Evolutionary conservation across 345 rosid genomes (phyloP), one percentile per base, ranked within the genome.

Genomic region (Eucalyptus regnans): DNA sequence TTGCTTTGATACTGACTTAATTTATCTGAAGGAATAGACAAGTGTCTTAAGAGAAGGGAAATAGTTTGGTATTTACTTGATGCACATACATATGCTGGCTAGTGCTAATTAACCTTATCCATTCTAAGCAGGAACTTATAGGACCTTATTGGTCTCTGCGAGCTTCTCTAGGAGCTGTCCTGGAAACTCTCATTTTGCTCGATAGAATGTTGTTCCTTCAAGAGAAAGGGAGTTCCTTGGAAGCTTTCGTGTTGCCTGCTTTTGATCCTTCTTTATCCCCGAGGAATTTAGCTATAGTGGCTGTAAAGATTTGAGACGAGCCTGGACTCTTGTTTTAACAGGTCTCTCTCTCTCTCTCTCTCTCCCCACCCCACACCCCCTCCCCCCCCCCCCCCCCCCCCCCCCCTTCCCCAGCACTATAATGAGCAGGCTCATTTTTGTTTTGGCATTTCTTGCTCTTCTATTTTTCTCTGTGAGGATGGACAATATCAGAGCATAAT

Each of bases 111-210:
- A 86, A 86, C 50, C 46, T 46, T 11, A 48, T 58, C n/a, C 51
- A 54, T 54, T 90, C 20, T 23, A 3, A 86, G 88, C 96, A 97
- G 99, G 96, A 93, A 56, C 89, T 96, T 88, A 91, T 96, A 86
- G 99, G 98, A 88, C 94, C 97, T 58, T 97, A 95, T 91, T 97
- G 99, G 98, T 96, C 99, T 79, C 93, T 97, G 64, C 94, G 99
- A 89, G 99, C 99, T 89, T 97, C 99, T 87, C 87, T 97, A 27
- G 99, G 98, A 46, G 96, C 97, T 87, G 92, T 96, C 87, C 86
- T 96, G 91, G 99, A 97, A 92, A 96, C 99, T 81, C 88, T 96
- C 84, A 91, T 96, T 91, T 93, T 96, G 90, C 96, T 97, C 22
- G 99, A 97, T 89, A 94, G 99, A 94, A 91, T 97, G 79, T 91